Evolutionary conservation across 2,329 filamentous ascomycete species (phyloP).

Genomic region (Graphium sp.): DNA sequence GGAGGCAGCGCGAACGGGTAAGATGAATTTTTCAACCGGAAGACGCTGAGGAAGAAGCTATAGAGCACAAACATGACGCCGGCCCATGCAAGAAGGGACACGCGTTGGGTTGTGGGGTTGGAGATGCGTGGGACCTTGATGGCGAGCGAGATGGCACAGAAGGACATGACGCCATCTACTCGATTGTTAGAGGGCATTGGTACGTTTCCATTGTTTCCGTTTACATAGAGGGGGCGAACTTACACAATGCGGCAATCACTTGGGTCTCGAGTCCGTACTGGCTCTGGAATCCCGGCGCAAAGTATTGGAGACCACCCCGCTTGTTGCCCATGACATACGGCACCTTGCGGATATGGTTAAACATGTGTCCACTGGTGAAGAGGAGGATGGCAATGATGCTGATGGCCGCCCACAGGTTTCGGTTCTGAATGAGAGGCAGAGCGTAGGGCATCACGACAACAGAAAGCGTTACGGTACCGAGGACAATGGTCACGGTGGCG

Average conservation of each 20-base stretch:
- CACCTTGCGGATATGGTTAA: slow-evolving; percentile 93
- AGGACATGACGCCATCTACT: slow-evolving; percentile 58
- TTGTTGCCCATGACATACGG: slow-evolving; percentile 82
- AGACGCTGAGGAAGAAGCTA: slow-evolving; percentile 86
- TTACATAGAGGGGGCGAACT: too few species aligned
- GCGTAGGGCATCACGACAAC: slow-evolving; percentile 64
- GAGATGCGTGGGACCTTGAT: slow-evolving; percentile 83
- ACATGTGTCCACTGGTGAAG: slow-evolving; percentile 97
- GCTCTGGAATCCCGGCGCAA: slow-evolving; percentile 81
- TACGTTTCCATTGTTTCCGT: too few species aligned
- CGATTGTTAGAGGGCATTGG: too few species aligned
- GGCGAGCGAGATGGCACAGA: slow-evolving; percentile 79
- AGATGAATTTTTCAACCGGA: slow-evolving; percentile 84
- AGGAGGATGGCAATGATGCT: slow-evolving; percentile 79
- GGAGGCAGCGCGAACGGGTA: slow-evolving; percentile 92
- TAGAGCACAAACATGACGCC: slow-evolving; percentile 67
- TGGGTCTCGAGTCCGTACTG: slow-evolving; percentile 93
- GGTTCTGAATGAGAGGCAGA: slow-evolving; percentile 67
- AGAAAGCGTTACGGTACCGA: slow-evolving; percentile 52
- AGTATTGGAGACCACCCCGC: slow-evolving; percentile 73
- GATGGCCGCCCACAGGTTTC: slow-evolving; percentile 84
- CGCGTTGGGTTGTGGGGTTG: slow-evolving; percentile 60
- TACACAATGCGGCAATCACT: slow-evolving; percentile 86
- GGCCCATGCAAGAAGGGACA: slow-evolving; percentile 68
- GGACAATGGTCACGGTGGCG: slow-evolving; percentile 46